Percentiles rank a stretch among this genome's conserved stretches.
These are phyloP conservation scores for Actinomortierella ambigua DNA, from an alignment of 371 early-diverging fungal genomes.

Conservation along the genomic window DNA sequence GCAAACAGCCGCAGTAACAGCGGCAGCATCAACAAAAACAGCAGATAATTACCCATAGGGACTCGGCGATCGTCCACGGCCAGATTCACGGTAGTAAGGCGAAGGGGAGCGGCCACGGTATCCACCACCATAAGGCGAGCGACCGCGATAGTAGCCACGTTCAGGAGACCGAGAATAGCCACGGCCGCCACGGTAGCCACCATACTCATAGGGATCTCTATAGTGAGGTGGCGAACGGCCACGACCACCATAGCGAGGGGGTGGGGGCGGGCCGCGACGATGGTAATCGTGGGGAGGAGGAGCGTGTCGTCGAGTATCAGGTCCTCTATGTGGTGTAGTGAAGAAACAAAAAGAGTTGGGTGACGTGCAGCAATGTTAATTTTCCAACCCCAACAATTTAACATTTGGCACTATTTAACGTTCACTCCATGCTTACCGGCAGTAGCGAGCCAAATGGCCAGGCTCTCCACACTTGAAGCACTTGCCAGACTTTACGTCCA, in stretches of 20 bases:
- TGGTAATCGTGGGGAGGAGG: constrained; percentile 40
- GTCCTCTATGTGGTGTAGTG: constrained; percentile 3
- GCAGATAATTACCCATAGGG: constrained; percentile 48
- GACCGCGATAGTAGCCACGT: constrained; percentile 33
- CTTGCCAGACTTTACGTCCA: constrained; percentile 58
- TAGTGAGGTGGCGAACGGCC: constrained; percentile 46
- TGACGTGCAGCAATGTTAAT: too few relatives aligned
- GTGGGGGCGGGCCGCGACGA: constrained; percentile 47
- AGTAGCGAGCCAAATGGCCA: constrained; percentile 56
- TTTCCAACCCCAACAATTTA: constrained; percentile 2
- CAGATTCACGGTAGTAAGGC: constrained; percentile 47
- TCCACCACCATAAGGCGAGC: constrained; percentile 44
- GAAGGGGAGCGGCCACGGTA: constrained; percentile 51
- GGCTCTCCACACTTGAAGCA: constrained; percentile 59
- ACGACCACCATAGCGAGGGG: constrained; percentile 47
- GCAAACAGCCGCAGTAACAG: not conserved
- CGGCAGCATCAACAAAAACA: not conserved
- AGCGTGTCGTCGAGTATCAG: constrained; percentile 19
- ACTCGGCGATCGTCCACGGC: constrained; percentile 49
- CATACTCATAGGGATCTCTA: constrained; percentile 35
- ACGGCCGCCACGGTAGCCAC: constrained; percentile 42
- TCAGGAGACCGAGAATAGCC: constrained; percentile 53
- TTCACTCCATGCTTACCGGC: constrained; percentile 38
- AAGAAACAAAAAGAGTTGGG: not conserved
- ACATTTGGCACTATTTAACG: constrained; percentile 1